A percentile compares a stretch with the other conserved stretches of the same genome.
These are phyloP conservation scores for Populus hybrid DNA, from an alignment of 441 rosid species.

Conservation along the genomic window DNA sequence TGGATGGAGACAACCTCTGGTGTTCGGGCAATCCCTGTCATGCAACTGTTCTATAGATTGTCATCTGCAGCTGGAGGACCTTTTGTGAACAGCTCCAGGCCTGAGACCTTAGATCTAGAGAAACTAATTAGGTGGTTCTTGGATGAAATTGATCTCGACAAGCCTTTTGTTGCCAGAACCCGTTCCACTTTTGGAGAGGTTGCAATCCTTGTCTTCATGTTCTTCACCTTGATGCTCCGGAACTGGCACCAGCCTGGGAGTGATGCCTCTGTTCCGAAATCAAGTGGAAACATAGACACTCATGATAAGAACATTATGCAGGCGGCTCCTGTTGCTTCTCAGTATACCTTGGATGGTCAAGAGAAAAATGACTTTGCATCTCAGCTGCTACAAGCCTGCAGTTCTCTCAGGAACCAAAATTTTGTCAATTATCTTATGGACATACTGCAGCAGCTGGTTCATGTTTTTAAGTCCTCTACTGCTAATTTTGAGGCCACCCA, in stretches of 20 bases:
- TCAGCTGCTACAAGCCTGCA: constrained; percentile 86
- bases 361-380: constrained; percentile 87
- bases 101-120: constrained; percentile 84
- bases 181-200: constrained; percentile 94
- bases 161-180: constrained; percentile 65
- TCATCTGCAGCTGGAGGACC: constrained; percentile 99
- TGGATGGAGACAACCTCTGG: constrained; percentile 97
- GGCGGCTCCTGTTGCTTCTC: constrained; percentile 49
- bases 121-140: constrained; percentile 90
- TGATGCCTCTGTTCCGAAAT: constrained; percentile 53
- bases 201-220: constrained; percentile 96
- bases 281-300: constrained; percentile 52
- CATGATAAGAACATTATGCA: constrained; percentile 67
- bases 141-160: constrained; percentile 77
- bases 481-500: constrained; percentile 60
- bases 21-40: constrained; percentile 86
- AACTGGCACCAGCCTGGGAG: constrained; percentile 99
- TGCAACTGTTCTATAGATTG: constrained; percentile 98
- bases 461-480: constrained; percentile 83
- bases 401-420: constrained; percentile 81
- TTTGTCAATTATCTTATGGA: constrained; percentile 97
- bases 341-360: constrained; percentile 70
- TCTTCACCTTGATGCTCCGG: constrained; percentile 99
- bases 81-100: constrained; percentile 87
- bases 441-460: constrained; percentile 92